Base-by-base conservation (phyloP, 257 asterid genomes). In the Scutellaria galericulata region DNA sequence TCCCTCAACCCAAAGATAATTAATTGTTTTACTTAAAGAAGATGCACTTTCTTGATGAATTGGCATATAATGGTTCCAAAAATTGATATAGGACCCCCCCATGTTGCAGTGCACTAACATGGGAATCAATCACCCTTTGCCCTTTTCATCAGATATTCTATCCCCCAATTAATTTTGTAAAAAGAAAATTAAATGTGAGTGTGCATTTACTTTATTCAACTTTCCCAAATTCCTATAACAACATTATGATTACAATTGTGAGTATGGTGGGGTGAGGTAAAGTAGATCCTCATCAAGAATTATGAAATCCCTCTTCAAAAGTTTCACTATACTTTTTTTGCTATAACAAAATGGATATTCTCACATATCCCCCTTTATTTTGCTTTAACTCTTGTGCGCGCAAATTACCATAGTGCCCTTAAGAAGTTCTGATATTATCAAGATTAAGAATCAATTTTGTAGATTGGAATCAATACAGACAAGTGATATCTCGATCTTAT, bases 221-320 rank as follows among this genome's bases (percentile, higher is more conserved):
- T 83, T 81, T 83, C 80, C 70, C 88, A 73, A 31, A 81, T 81
- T 78, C 81, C 85, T 65, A 78, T 65, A 52, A 78, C 59, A 81
- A 77, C 82, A 75, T 8, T 47, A 67, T 74, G 77, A 83, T 79
- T 61, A 61, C 60, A 81, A 53, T 48, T 56, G 42, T 67, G 61
- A 68, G 47, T 24, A 68, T 68, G 50, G 51, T 68, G 75, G 70
- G 66, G 37, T 31, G 37, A 18, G 47, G 27, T 37, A 68, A 41
- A 69, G 53, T 27, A 39, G 39, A 77, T 37, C 57, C 80, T 52
- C 54, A 22, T 15, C 66, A 41, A 15, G n/a, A 31, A 3, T 31
- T 31, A 31, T 31, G 22, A 31, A 50, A 61, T 61, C 70, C 78
- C 63, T 24, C 59, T 46, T 56, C 54, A 44, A 71, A 67, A 59